phyloP scores from a whole-genome alignment of 164 flowering plant genomes.

The Macadamia integrifolia region DNA sequence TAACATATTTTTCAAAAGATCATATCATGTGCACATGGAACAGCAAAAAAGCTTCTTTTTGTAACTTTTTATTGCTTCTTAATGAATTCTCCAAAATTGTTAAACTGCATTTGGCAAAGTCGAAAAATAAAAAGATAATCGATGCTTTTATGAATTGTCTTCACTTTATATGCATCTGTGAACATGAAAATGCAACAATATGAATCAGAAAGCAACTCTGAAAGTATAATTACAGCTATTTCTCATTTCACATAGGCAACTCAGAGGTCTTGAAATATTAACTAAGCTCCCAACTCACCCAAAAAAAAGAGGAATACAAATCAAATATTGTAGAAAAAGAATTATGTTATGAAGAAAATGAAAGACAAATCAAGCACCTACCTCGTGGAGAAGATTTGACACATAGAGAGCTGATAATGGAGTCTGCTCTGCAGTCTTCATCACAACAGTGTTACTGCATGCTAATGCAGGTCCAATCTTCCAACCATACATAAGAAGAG shows the following conservation, averaged over 20 bases:
- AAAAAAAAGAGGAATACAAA: not conserved
- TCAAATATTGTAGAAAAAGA: not conserved
- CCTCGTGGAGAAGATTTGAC: slow-evolving; percentile 67
- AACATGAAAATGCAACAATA: not conserved
- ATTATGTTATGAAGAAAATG: too few relatives aligned
- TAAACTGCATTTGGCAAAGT: not conserved
- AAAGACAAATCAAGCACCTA: slow-evolving; percentile 9
- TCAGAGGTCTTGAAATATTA: too few relatives aligned
- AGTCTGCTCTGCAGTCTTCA: slow-evolving; percentile 58
- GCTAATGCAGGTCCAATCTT: slow-evolving; percentile 71
- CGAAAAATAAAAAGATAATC: not conserved
- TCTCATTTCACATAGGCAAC: too few relatives aligned
- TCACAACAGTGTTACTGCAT: slow-evolving; percentile 51
- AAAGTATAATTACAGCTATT: not conserved
- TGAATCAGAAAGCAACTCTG: not conserved
- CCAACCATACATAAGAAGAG: slow-evolving; percentile 54
- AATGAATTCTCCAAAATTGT: too few relatives aligned
- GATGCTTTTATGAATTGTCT: not conserved
- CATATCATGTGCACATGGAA: too few relatives aligned
- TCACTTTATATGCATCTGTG: not conserved
- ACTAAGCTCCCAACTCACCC: too few relatives aligned
- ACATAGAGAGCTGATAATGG: slow-evolving; percentile 61
- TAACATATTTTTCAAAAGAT: too few relatives aligned
- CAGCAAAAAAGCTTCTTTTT: too few relatives aligned
- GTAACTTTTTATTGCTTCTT: too few relatives aligned